Percentiles rank a stretch among this genome's conserved stretches.
Evolutionary conservation across 768 basidiomycete genomes (phyloP).

Genomic region (Tricholomella constricta): DNA sequence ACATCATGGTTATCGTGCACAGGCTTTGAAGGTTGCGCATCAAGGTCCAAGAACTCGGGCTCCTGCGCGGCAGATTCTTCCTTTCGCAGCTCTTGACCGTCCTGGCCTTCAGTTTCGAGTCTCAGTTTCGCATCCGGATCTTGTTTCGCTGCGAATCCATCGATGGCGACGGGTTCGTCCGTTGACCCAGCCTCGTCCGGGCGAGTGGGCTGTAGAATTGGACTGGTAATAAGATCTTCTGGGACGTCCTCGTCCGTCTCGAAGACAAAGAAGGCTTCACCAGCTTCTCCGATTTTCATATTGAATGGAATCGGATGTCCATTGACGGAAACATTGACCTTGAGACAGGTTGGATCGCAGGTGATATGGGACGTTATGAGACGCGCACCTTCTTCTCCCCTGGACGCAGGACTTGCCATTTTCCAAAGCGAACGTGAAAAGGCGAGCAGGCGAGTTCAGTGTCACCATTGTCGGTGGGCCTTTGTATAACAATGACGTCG

Average conservation of each 20-base stretch:
- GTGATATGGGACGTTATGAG: neutral
- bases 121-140: constrained; percentile 28
- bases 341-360: neutral
- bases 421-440: constrained; percentile 97
- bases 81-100: constrained; percentile 10
- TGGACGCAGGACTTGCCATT: constrained; percentile 92
- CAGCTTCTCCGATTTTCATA: constrained; percentile 99
- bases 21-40: constrained; percentile 45
- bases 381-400: constrained; percentile 82
- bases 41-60: constrained; percentile 85
- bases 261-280: constrained; percentile 98
- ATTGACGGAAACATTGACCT: constrained; percentile 92
- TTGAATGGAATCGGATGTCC: constrained; percentile 83
- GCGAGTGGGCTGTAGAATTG: constrained; percentile 72
- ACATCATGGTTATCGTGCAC: constrained; percentile 21
- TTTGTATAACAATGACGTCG: constrained; percentile 95
- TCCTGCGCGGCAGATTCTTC: constrained; percentile 39
- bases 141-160: constrained; percentile 45
- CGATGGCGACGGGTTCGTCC: constrained; percentile 29
- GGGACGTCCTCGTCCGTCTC: constrained; percentile 96
- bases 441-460: constrained; percentile 86
- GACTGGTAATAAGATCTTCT: constrained; percentile 90
- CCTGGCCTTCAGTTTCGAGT: constrained; percentile 4
- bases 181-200: constrained; percentile 36
- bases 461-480: constrained; percentile 61